Evolutionary conservation across 306 rosid genomes (phyloP).

Genomic region (Lathyrus aphaca): DNA sequence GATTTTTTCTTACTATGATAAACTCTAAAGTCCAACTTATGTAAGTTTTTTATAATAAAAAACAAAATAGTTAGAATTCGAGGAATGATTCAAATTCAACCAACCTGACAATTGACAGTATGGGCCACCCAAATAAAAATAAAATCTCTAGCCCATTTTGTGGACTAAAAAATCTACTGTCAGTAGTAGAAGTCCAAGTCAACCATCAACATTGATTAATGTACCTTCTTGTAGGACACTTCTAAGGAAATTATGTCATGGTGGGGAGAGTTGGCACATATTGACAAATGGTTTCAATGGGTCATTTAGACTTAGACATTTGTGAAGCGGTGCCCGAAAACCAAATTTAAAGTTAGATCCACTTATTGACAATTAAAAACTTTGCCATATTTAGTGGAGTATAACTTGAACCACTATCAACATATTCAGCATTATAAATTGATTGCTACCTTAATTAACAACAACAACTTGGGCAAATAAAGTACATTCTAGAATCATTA

Average conservation of each 20-base stretch:
- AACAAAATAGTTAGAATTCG: too few species aligned
- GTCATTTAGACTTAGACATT: too few species aligned
- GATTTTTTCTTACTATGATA: too few species aligned
- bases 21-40: too few species aligned
- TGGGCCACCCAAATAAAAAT: background rate
- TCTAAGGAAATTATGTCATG: background rate
- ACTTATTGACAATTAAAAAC: background rate
- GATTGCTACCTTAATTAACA: background rate
- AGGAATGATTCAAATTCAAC: too few species aligned
- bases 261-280: conserved; percentile 19
- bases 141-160: background rate
- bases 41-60: too few species aligned
- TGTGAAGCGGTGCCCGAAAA: background rate
- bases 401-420: background rate
- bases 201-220: background rate
- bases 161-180: background rate
- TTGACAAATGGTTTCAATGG: background rate
- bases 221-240: background rate
- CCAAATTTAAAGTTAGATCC: background rate
- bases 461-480: background rate
- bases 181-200: conserved; percentile 1
- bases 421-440: background rate
- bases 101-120: too few species aligned
- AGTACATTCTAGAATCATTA: background rate
- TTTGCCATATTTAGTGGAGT: background rate